A percentile compares a stretch with the other conserved stretches of the same genome.
Evolutionary conservation across 1,139 yeast species (phyloP).

Genomic region (Taphrina confusa): DNA sequence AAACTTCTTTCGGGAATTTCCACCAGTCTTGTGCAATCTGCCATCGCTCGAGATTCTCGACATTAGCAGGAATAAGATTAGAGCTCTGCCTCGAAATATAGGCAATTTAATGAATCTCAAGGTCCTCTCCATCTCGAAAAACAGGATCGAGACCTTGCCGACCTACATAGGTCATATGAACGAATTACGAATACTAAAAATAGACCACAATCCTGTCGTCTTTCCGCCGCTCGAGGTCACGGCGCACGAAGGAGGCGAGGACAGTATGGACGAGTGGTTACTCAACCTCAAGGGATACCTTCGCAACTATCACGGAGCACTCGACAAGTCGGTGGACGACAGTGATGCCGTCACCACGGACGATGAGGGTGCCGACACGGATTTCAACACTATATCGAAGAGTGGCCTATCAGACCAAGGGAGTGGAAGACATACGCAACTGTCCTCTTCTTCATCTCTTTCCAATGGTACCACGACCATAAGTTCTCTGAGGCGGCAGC

Average conservation of each 20-base stretch:
- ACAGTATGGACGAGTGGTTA: slow-evolving; percentile 58
- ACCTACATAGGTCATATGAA: slow-evolving; percentile 57
- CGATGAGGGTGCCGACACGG: slow-evolving; percentile 34
- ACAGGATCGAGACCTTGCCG: slow-evolving; percentile 61
- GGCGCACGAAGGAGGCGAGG: slow-evolving; percentile 42
- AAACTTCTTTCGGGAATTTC: slow-evolving; percentile 59
- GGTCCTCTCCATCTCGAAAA: slow-evolving; percentile 65
- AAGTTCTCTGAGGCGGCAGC: slow-evolving; percentile 3
- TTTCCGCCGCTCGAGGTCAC: slow-evolving; percentile 54
- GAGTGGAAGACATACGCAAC: not conserved
- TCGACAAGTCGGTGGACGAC: slow-evolving; percentile 1
- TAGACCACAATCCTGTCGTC: slow-evolving; percentile 66
- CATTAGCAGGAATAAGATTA: slow-evolving; percentile 60
- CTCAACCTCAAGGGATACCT: slow-evolving; percentile 53
- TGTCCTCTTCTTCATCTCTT: slow-evolving; percentile 6
- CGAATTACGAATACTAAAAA: slow-evolving; percentile 63
- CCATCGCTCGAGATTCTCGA: slow-evolving; percentile 65
- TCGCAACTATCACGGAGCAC: not conserved
- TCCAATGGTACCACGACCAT: slow-evolving; percentile 35
- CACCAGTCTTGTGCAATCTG: slow-evolving; percentile 53
- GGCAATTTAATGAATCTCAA: slow-evolving; percentile 48
- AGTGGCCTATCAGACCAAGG: slow-evolving; percentile 16
- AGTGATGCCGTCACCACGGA: slow-evolving; percentile 26
- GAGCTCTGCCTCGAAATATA: slow-evolving; percentile 51
- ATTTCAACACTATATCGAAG: slow-evolving; percentile 20